Evolutionary conservation across 768 basidiomycete genomes (phyloP), one percentile per base, ranked within the genome.

Genomic region (Mycena floridula): DNA sequence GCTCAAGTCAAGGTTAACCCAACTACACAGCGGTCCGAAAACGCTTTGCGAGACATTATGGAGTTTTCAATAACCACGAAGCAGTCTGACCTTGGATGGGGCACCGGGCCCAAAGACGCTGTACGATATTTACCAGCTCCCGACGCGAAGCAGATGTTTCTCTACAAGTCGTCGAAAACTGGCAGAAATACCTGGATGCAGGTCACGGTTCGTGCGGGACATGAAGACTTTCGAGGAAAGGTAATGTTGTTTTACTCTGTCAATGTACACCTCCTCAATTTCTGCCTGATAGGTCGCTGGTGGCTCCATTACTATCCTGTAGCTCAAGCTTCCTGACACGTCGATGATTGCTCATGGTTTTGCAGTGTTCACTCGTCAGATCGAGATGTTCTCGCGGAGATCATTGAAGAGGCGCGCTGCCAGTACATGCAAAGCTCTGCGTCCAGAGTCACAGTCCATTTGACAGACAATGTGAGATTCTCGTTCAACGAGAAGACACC

Each of bases 391-490:
- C 46, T 62, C 12, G 41, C 45, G 3, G 35, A 48, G 7, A 55
- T 63, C 46, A 54, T 63, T 36, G 51, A 59, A 24, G 57, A 54
- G 30, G 59, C 61, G 7, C 56, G 56, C 16, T 21, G 37, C 26
- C 52, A 52, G 42, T 63, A 59, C 47, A 46, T 54, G 18, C 42
- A 56, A 28, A 55, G 53, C 9, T 26, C 46, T 9, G 58, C 55
- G 42, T 55, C 57, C 24, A 47, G 54, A n/a, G 51, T 63, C 37
- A 54, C 54, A 9, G 50, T 59, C 26, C 56, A 57, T 22, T 32
- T 50, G 2, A 52, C 54, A 25, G 58, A 57, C 35, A 51, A 50
- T 38, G 48, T 44, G 36, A 44, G 40, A 13, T 3, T 20, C 16
- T 39, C 12, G 20, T 38, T 44, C n/a, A 12, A 15, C 37, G 16